phyloP scores from a whole-genome alignment of 129 eudicot species.

The Arctium minus region DNA sequence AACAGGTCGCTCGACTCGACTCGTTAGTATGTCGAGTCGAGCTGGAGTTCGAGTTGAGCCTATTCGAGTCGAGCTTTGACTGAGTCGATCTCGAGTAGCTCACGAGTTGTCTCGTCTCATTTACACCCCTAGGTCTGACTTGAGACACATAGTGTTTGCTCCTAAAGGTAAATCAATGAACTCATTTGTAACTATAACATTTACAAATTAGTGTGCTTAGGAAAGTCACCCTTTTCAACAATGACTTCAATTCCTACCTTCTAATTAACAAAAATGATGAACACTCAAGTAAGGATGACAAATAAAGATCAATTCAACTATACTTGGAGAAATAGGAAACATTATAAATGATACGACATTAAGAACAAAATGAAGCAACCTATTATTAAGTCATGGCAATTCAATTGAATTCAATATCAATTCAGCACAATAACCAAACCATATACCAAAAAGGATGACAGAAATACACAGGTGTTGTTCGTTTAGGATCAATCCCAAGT shows the following conservation, averaged over 20 bases:
- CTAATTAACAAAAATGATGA: slow-evolving; percentile 30
- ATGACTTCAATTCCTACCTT: slow-evolving; percentile 69
- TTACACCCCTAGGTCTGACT: slow-evolving; percentile 66
- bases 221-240: slow-evolving; percentile 39
- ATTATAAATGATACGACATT: background rate
- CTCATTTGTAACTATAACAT: slow-evolving; percentile 37
- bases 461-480: too few species aligned
- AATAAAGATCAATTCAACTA: background rate
- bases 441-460: too few species aligned
- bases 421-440: slow-evolving; percentile 14
- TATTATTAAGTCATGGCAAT: background rate
- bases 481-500: too few species aligned
- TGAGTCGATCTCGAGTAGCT: too few species aligned
- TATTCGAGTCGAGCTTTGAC: too few species aligned
- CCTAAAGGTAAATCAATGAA: slow-evolving; percentile 34
- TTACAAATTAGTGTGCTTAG: slow-evolving; percentile 33
- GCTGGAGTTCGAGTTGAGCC: too few species aligned
- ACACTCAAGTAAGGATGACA: background rate
- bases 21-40: too few species aligned
- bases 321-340: background rate
- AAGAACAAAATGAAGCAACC: background rate
- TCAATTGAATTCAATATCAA: background rate
- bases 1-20: too few species aligned
- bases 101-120: too few species aligned
- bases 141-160: slow-evolving; percentile 38